Evolutionary conservation across 176 grass and related monocot genomes (phyloP), one percentile per base, ranked within the genome.

Genomic region (Olyra latifolia): DNA sequence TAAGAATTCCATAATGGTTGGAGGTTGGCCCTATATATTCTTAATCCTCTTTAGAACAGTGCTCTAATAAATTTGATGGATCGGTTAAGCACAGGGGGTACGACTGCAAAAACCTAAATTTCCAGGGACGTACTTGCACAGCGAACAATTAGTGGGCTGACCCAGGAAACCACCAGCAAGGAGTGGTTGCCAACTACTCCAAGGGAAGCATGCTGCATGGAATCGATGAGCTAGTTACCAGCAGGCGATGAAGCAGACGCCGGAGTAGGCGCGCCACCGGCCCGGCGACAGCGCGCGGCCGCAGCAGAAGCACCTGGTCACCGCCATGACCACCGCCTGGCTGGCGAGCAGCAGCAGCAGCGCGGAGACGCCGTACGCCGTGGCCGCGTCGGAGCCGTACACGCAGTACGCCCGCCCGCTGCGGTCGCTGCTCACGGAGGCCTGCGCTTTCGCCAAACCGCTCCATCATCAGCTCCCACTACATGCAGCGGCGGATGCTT

Each of bases 271-370:
- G 44, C 95, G 85, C 28, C 90, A 72, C 2, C 88, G 83, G 1
- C 94, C 80, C 4, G 94, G 91, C 23, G 75, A 66, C 71, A 92
- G 79, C 0, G 87, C 40, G 20, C 80, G 82, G 68, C 95, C 95
- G 84, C 92, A 97, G 91, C 95, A 97, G 95, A 94, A 97, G 88
- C 92, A 97, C 10, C 69, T 81, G 30, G 13, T 92, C 42, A 29
- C 75, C 17, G 25, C 47, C 95, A 92, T 92, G 41, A 86, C 76
- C 11, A 90, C 56, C 24, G 62, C 73, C 87, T 98, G 95, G 12
- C 72, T 71, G 14, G 72, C 64, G 2, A 94, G 70, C 69, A 97
- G 81, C 56, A 97, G 82, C n/a, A 83, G 49, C 83, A 97, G 67
- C 27, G 95, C 92, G 50, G 54, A 54, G 69, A 92, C 56, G 52